Evolutionary conservation across 1,284 basidiomycete genomes (phyloP).

Genomic region (Moesziomyces sp.): DNA sequence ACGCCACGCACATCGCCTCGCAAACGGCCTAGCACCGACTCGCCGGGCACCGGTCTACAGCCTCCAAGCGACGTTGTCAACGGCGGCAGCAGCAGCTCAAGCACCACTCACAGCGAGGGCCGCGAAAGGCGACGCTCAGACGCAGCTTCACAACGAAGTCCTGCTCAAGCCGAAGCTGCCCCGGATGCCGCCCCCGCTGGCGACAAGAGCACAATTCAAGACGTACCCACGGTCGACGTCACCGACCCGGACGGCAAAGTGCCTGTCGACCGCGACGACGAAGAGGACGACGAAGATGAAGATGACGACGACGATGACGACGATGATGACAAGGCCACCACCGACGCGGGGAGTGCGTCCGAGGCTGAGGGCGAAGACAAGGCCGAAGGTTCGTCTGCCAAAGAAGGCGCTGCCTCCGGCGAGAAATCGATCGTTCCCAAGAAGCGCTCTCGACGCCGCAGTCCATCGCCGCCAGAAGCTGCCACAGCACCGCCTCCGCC

Average conservation of each 20-base stretch:
- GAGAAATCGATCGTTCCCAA: conserved; percentile 24
- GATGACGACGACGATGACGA: conserved; percentile 49
- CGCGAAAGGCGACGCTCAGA: conserved; percentile 20
- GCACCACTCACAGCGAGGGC: conserved; percentile 3
- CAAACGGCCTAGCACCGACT: conserved; percentile 35
- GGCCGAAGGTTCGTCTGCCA: conserved; percentile 27
- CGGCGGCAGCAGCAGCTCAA: not conserved
- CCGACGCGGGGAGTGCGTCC: conserved; percentile 47
- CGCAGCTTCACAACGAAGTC: conserved; percentile 7
- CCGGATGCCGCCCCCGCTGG: conserved; percentile 23
- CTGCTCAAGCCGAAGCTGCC: conserved; percentile 9
- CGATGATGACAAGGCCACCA: conserved; percentile 44
- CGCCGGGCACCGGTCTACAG: conserved; percentile 13
- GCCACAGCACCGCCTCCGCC: conserved; percentile 25
- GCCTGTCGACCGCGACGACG: conserved; percentile 10
- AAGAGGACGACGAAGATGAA: conserved; percentile 33
- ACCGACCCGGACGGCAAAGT: conserved; percentile 9
- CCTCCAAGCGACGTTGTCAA: conserved; percentile 9
- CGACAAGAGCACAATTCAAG: conserved; percentile 20
- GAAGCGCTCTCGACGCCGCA: conserved; percentile 37
- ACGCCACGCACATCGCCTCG: conserved; percentile 40
- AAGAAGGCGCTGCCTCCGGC: conserved; percentile 37
- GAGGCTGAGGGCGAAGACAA: conserved; percentile 50
- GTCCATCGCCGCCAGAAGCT: conserved; percentile 30
- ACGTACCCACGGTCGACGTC: conserved; percentile 24